phyloP scores from a whole-genome alignment of 2,329 filamentous ascomycete genomes.

The Calonectria henricotiae region DNA sequence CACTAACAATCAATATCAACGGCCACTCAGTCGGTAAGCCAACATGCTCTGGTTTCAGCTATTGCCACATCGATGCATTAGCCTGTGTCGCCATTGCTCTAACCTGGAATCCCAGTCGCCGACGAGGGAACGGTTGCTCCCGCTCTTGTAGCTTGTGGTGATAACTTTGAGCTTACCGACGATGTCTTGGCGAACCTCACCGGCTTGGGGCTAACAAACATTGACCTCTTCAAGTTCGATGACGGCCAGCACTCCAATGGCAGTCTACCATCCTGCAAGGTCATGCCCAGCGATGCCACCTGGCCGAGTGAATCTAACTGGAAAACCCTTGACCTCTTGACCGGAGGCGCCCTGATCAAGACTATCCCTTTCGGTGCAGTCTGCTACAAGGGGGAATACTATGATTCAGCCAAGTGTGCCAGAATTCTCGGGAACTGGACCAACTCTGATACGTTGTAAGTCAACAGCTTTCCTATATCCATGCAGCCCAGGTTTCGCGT shows the following conservation, averaged over 20 bases:
- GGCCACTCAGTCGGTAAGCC: constrained; percentile 46
- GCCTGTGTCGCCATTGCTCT: constrained; percentile 17
- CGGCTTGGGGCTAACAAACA: constrained; percentile 48
- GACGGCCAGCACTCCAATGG: constrained; percentile 38
- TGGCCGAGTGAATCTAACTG: constrained; percentile 53
- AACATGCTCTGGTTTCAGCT: neutral
- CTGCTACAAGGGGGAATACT: constrained; percentile 53
- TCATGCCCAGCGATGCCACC: constrained; percentile 53
- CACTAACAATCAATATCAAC: constrained; percentile 49
- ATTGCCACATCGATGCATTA: neutral
- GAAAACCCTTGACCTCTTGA: constrained; percentile 56
- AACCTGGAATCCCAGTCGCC: constrained; percentile 40
- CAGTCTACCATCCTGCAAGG: constrained; percentile 51
- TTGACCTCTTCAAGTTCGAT: constrained; percentile 56
- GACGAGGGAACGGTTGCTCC: constrained; percentile 46
- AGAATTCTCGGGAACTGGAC: constrained; percentile 52
- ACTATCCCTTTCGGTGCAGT: constrained; percentile 54
- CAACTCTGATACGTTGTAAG: constrained; percentile 45
- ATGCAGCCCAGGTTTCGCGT: neutral
- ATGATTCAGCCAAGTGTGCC: constrained; percentile 52
- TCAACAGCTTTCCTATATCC: neutral
- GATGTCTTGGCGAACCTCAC: constrained; percentile 54
- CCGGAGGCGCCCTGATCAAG: constrained; percentile 54
- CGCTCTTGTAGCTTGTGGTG: constrained; percentile 39
- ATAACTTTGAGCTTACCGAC: constrained; percentile 55